These are phyloP conservation scores for Penicillium sclerotiorum DNA, from an alignment of 2,329 filamentous ascomycete species.

Conservation along the genomic window DNA sequence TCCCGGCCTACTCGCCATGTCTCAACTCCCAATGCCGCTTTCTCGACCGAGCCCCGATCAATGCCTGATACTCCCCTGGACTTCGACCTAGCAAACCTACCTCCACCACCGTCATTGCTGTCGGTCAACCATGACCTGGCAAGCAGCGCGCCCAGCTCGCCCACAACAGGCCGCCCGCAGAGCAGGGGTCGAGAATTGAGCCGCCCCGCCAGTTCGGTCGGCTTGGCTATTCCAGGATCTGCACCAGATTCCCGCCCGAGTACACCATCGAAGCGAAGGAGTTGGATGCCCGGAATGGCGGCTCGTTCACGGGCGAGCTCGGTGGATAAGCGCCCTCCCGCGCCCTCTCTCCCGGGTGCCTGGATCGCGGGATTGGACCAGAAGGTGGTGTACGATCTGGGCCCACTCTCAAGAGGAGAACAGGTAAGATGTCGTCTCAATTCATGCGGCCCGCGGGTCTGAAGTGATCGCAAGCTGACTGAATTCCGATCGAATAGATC, in stretches of 20 bases:
- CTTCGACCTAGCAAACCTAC: slow-evolving; percentile 34
- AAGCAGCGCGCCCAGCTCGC: slow-evolving; percentile 34
- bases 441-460: too few species aligned
- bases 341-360: slow-evolving; percentile 46
- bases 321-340: slow-evolving; percentile 30
- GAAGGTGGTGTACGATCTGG: slow-evolving; percentile 59
- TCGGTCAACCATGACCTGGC: slow-evolving; percentile 41
- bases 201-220: slow-evolving; percentile 37
- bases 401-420: slow-evolving; percentile 53
- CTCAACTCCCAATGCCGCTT: slow-evolving; percentile 35
- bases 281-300: slow-evolving; percentile 49
- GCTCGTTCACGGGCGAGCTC: slow-evolving; percentile 40
- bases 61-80: slow-evolving; percentile 30
- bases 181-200: slow-evolving; percentile 42
- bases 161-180: slow-evolving; percentile 36
- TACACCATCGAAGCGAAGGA: slow-evolving; percentile 44
- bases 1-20: slow-evolving; percentile 38
- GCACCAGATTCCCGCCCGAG: slow-evolving; percentile 37
- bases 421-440: slow-evolving; percentile 54
- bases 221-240: slow-evolving; percentile 36
- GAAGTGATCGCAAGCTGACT: neutral
- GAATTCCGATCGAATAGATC: slow-evolving; percentile 42
- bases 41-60: slow-evolving; percentile 26
- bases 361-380: slow-evolving; percentile 63
- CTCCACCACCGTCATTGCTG: slow-evolving; percentile 45